phyloP scores from a whole-genome alignment of 805 yeast genomes.

The Yueomyces sinensis region DNA sequence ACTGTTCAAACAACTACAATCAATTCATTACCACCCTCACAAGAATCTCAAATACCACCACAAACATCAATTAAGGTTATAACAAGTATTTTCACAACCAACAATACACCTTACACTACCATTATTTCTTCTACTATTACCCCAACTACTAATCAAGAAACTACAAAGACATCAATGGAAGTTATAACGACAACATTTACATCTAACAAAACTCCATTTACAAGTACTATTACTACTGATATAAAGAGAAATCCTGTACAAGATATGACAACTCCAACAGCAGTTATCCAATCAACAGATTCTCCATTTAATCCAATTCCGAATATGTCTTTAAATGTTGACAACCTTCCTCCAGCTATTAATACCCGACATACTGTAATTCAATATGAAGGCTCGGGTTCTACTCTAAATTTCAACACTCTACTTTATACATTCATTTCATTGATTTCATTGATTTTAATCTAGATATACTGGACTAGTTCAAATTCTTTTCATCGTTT shows the following conservation, averaged over 20 bases:
- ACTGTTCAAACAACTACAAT: too few species aligned
- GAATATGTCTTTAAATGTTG: neutral
- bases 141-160: neutral
- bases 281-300: neutral
- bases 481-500: too few species aligned
- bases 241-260: neutral
- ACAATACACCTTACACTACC: neutral
- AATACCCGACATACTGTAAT: neutral
- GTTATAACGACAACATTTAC: neutral
- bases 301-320: neutral
- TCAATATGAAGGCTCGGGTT: neutral
- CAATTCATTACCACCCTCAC: too few species aligned
- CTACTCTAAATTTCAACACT: neutral
- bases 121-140: neutral
- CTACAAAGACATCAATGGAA: neutral
- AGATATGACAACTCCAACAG: neutral
- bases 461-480: neutral
- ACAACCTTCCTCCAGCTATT: neutral
- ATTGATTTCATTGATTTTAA: neutral
- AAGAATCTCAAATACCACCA: conserved; percentile 1
- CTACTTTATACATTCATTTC: neutral
- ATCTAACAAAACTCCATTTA: neutral
- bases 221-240: neutral
- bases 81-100: neutral
- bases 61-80: conserved; percentile 1